Evolutionary conservation across 306 rosid genomes (phyloP).

Genomic region (Cucurbita pepo): DNA sequence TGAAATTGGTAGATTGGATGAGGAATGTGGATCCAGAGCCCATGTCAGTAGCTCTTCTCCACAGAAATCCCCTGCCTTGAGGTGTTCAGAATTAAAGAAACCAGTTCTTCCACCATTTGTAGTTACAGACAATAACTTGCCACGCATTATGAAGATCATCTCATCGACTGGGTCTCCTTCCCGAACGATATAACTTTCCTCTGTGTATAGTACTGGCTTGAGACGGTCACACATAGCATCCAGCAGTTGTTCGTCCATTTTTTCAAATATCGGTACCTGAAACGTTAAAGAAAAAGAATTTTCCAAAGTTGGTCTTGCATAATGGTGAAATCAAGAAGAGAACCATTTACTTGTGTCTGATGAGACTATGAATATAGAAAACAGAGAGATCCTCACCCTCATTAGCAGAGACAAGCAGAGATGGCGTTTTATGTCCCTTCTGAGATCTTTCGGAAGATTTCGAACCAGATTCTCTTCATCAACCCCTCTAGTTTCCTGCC

Average conservation of each 20-base stretch:
- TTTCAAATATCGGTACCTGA: slow-evolving; percentile 9
- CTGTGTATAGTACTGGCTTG: slow-evolving; percentile 6
- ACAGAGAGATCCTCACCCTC: slow-evolving; percentile 26
- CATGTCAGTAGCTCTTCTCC: slow-evolving; percentile 4
- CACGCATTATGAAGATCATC: slow-evolving; percentile 9
- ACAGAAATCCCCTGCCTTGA: slow-evolving; percentile 8
- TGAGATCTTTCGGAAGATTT: slow-evolving; percentile 60
- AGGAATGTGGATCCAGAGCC: slow-evolving; percentile 5
- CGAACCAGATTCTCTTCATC: slow-evolving; percentile 35
- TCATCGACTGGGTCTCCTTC: slow-evolving; percentile 10
- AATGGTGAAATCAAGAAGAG: neutral
- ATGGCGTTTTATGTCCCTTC: slow-evolving; percentile 51
- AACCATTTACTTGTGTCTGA: neutral
- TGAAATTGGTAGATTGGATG: slow-evolving; percentile 1
- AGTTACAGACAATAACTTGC: slow-evolving; percentile 1
- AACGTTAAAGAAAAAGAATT: neutral
- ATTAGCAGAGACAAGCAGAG: slow-evolving; percentile 47
- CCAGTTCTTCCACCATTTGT: slow-evolving; percentile 8
- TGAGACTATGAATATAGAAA: neutral
- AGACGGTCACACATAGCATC: slow-evolving; percentile 10
- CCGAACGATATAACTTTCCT: neutral
- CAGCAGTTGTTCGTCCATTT: slow-evolving; percentile 8
- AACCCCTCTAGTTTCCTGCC: slow-evolving; percentile 75
- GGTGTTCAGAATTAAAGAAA: neutral
- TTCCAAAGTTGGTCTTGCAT: neutral